Conservation (phyloP, 1,284 basidiomycete species). For the Clitocybe nebularis region DNA sequence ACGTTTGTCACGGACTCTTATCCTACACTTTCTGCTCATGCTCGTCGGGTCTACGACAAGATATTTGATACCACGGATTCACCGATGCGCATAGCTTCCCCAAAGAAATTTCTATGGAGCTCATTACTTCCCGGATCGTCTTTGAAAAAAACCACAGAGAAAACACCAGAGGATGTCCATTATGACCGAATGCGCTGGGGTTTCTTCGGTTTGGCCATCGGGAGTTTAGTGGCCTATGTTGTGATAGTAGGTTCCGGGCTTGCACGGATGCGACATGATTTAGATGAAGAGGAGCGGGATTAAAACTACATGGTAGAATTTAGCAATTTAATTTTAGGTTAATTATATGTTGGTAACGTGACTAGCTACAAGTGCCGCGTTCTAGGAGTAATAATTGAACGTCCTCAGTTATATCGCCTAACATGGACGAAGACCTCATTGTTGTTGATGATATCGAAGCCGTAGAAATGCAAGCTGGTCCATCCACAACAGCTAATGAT, state of each 20-base stretch:
- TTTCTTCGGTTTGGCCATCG: conserved; percentile 33
- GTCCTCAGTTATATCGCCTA: too few relatives aligned
- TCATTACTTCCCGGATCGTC: conserved; percentile 23
- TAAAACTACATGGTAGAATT: neutral
- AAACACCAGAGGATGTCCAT: conserved; percentile 27
- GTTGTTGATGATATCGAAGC: conserved; percentile 55
- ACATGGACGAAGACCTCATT: conserved; percentile 61
- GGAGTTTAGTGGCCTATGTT: conserved; percentile 32
- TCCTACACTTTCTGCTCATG: conserved; percentile 52
- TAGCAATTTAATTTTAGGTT: too few relatives aligned
- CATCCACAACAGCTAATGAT: conserved; percentile 19
- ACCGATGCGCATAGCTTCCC: conserved; percentile 8
- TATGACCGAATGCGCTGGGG: conserved; percentile 33
- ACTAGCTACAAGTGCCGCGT: too few relatives aligned
- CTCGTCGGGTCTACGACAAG: conserved; percentile 41
- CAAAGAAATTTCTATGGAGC: conserved; percentile 19
- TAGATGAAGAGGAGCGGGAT: neutral
- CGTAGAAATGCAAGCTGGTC: conserved; percentile 23
- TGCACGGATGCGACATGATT: neutral
- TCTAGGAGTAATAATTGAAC: too few relatives aligned
- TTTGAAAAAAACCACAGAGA: conserved; percentile 11
- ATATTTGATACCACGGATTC: conserved; percentile 19
- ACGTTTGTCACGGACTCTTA: conserved; percentile 51
- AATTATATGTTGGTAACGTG: too few relatives aligned
- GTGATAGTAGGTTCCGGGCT: conserved; percentile 17